Percentiles rank a stretch among this genome's conserved stretches.
phyloP scores from a whole-genome alignment of 2,329 filamentous ascomycete species.

The Epichloe sylvatica region DNA sequence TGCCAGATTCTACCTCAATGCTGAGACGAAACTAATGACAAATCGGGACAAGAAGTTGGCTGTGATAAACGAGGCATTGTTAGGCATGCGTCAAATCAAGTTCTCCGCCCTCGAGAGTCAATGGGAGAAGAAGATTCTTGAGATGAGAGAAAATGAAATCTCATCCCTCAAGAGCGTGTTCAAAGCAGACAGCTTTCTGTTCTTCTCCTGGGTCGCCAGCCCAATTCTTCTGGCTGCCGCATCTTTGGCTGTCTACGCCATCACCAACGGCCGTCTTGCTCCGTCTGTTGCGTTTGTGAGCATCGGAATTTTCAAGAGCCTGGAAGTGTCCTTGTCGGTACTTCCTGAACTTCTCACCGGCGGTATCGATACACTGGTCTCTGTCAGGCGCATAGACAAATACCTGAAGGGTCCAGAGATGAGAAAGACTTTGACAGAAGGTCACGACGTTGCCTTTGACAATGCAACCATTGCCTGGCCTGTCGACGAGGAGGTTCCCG shows the following conservation, averaged over 20 bases:
- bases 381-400: conserved; percentile 54
- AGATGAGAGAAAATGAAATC: conserved; percentile 51
- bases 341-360: conserved; percentile 62
- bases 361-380: conserved; percentile 59
- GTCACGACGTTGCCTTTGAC: conserved; percentile 49
- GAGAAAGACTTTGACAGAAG: conserved; percentile 36
- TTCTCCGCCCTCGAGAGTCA: conserved; percentile 63
- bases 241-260: conserved; percentile 54
- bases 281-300: conserved; percentile 70
- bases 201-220: conserved; percentile 57
- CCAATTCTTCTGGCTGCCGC: conserved; percentile 61
- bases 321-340: conserved; percentile 57
- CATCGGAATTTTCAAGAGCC: conserved; percentile 57
- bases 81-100: conserved; percentile 74
- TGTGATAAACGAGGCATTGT: conserved; percentile 61
- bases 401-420: conserved; percentile 58
- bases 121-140: conserved; percentile 57
- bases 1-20: conserved; percentile 48
- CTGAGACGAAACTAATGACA: conserved; percentile 61
- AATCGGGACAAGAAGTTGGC: conserved; percentile 61
- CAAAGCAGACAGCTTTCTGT: conserved; percentile 44
- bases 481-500: conserved; percentile 43
- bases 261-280: conserved; percentile 45
- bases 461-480: conserved; percentile 63
- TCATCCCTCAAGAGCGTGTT: conserved; percentile 53